phyloP scores from a whole-genome alignment of 140 eudicot species.

The Stevia rebaudiana region DNA sequence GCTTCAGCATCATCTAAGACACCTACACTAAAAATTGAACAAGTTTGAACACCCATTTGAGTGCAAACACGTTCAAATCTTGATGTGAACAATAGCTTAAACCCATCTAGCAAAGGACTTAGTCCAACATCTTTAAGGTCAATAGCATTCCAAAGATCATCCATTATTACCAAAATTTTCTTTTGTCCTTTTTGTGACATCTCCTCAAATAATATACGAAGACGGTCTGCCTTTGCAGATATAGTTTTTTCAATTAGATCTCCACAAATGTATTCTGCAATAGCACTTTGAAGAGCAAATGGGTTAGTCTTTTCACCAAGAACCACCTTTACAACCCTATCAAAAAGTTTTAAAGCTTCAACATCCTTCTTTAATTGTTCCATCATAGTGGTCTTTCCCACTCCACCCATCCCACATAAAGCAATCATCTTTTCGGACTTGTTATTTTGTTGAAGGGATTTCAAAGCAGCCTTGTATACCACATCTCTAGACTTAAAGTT shows the following conservation, averaged over 20 bases:
- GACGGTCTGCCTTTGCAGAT: slow-evolving; percentile 10
- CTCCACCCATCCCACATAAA: slow-evolving; percentile 7
- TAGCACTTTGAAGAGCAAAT: background rate
- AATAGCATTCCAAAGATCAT: slow-evolving; percentile 20
- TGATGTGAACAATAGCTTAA: slow-evolving; percentile 14
- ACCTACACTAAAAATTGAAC: background rate
- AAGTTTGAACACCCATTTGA: background rate
- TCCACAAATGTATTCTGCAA: background rate
- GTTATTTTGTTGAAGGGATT: background rate
- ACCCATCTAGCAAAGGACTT: slow-evolving; percentile 7
- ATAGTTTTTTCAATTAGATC: background rate
- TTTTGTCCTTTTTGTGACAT: background rate
- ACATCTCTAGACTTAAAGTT: background rate
- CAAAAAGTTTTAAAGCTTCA: background rate
- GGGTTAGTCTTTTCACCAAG: background rate
- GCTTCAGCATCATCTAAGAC: background rate
- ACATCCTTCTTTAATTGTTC: slow-evolving; percentile 3
- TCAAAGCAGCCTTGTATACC: background rate
- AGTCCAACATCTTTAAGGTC: slow-evolving; percentile 22
- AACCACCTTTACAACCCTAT: slow-evolving; percentile 15
- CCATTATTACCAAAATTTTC: slow-evolving; percentile 25
- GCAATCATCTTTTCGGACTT: slow-evolving; percentile 5
- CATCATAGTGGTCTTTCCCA: slow-evolving; percentile 18
- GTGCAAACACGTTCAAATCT: background rate
- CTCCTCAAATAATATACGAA: background rate